Conservation (phyloP, 2,329 filamentous ascomycete genomes). For the Falciphora oryzae region DNA sequence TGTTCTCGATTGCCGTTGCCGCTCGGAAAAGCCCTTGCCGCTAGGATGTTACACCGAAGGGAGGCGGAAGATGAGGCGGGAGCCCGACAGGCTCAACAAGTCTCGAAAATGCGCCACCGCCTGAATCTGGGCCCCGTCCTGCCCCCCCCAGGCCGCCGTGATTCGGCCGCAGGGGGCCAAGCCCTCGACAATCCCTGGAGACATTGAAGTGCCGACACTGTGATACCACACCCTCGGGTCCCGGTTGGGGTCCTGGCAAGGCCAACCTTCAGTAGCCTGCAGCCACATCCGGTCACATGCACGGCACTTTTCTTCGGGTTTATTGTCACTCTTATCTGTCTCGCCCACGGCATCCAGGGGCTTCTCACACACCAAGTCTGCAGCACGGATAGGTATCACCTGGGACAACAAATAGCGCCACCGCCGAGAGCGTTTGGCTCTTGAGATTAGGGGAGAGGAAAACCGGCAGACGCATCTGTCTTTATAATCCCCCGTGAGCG, state of each 20-base stretch:
- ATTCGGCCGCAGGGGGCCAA: background rate
- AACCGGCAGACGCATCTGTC: background rate
- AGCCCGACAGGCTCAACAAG: background rate
- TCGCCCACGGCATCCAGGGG: background rate
- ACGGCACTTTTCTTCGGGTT: background rate
- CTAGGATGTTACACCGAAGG: background rate
- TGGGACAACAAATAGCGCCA: background rate
- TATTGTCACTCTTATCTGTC: background rate
- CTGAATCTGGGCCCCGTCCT: background rate
- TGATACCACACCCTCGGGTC: constrained; percentile 1
- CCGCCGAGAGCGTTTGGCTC: background rate
- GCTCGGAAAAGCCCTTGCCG: too few species aligned
- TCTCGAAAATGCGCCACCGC: background rate
- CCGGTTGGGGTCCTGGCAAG: background rate
- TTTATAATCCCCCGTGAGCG: background rate
- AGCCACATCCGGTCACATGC: background rate
- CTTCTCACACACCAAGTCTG: background rate
- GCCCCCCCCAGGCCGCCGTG: too few species aligned
- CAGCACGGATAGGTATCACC: background rate
- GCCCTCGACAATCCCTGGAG: background rate
- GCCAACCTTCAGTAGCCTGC: background rate
- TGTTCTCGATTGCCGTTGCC: too few species aligned
- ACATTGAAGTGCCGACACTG: background rate
- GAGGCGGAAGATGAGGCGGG: background rate
- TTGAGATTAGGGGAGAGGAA: background rate